Evolutionary conservation across 331 rosid genomes (phyloP), one percentile per base, ranked within the genome.

Genomic region (Telfairia occidentalis): DNA sequence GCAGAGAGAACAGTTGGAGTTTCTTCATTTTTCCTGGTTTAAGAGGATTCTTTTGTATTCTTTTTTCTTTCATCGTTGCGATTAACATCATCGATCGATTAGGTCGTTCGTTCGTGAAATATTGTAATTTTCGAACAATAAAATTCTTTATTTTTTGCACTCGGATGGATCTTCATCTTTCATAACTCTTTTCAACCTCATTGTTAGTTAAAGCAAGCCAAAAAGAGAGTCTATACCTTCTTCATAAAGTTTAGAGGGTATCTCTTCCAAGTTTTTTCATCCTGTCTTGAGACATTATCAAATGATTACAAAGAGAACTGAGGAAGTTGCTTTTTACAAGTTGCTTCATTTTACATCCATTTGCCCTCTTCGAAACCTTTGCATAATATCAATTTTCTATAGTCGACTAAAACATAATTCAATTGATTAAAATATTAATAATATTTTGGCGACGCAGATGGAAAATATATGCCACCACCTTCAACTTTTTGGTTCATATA

Each of bases 1-100:
- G 75, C 57, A 45, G 75, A 67, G 72, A 37, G 42, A 11, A 29
- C 15, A 7, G 11, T 2, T 13, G 7, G 34, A 70, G 58, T 3
- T 70, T 70, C 3, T 29, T 18, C 18, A 15, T 28, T 32, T 28
- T 71, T 48, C 30, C 18, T 71, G 29, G 57, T 45, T 70, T 45
- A 70, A 70, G 58, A n/a, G 30, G 42, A 77, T 66, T 46, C 77
- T 19, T n/a, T 69, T 61, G 76, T 55, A 55, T 73, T 79, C 75
- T 45, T 63, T 53, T 19, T 54, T 16, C 37, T 48, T 21, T 67
- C 30, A 2, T 21, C 24, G 5, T 73, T 50, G 21, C 15, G 46
- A 19, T 73, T 52, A 73, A 29, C 43, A 49, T 73, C 65, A 73
- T 32, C 26, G 32, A 64, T 65, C 50, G 5, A 5, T 32, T 32